Percentiles rank a stretch among this genome's conserved stretches.
Conservation (phyloP, 192 early-diverging fungal genomes). For the Coemansia pectinata region DNA sequence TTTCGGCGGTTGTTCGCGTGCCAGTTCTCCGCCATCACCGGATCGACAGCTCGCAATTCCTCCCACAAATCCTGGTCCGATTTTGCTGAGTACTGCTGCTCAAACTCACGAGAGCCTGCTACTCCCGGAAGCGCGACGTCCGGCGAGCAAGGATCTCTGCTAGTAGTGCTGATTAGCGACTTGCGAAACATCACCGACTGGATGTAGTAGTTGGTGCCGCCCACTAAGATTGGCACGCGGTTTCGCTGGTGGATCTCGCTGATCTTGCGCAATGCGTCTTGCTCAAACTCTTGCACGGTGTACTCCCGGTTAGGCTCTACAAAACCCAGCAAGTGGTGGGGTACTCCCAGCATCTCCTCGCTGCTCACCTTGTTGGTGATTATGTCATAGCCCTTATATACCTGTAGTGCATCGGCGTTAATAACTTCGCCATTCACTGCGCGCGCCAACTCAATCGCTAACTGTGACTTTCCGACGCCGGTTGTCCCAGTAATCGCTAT, state of each 20-base stretch:
- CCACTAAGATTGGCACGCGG: conserved; percentile 83
- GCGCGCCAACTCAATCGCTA: conserved; percentile 85
- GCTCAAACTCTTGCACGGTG: conserved; percentile 80
- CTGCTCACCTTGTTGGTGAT: conserved; percentile 91
- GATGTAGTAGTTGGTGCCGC: conserved; percentile 97
- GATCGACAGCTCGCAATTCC: conserved; percentile 72
- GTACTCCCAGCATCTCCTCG: conserved; percentile 66
- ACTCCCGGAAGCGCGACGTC: background rate
- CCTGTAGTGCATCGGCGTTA: conserved; percentile 95
- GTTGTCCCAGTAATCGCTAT: conserved; percentile 84
- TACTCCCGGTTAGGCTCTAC: conserved; percentile 76
- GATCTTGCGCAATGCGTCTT: conserved; percentile 76
- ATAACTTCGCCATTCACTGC: conserved; percentile 85
- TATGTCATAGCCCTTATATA: conserved; percentile 89
- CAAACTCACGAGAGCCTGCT: conserved; percentile 26
- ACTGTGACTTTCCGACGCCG: conserved; percentile 95
- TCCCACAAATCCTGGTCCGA: conserved; percentile 64
- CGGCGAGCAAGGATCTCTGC: conserved; percentile 19
- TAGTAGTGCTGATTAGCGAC: conserved; percentile 56
- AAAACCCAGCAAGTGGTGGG: conserved; percentile 87
- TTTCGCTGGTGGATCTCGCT: conserved; percentile 70
- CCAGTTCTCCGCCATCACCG: conserved; percentile 86
- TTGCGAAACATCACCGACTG: conserved; percentile 85
- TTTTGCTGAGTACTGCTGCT: conserved; percentile 17
- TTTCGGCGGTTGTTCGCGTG: conserved; percentile 87